These are phyloP conservation scores for Saksenaea oblongispora DNA, from an alignment of 371 early-diverging fungal genomes.

Conservation along the genomic window DNA sequence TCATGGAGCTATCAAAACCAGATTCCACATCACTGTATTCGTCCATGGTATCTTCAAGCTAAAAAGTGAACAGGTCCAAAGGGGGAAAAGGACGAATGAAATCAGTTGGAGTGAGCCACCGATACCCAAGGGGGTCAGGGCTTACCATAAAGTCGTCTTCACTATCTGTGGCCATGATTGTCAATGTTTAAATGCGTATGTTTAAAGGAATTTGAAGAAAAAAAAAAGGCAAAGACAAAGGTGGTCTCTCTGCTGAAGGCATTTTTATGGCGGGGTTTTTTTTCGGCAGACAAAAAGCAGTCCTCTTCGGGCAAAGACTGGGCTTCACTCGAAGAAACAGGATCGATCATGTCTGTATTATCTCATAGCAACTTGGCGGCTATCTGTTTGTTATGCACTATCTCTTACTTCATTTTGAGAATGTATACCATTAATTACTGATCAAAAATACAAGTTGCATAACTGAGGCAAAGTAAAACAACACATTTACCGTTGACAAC, in stretches of 20 bases:
- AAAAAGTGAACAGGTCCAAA: not conserved
- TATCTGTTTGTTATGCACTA: no score
- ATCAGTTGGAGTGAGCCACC: not conserved
- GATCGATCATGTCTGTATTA: no score
- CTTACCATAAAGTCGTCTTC: conserved; percentile 4
- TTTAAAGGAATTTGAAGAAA: not conserved
- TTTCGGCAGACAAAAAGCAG: no score
- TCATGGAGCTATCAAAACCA: conserved; percentile 2
- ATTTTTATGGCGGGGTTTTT: not conserved
- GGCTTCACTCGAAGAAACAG: no score
- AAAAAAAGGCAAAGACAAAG: not conserved
- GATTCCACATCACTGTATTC: conserved; percentile 4
- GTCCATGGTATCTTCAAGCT: conserved; percentile 5
- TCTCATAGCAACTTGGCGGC: no score
- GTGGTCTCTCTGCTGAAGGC: not conserved
- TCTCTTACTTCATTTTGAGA: no score
- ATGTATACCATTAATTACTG: no score
- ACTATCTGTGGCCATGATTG: conserved; percentile 2
- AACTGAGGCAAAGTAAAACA: no score
- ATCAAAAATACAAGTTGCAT: no score
- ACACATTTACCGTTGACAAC: no score
- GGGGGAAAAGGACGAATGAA: not conserved
- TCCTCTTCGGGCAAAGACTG: no score
- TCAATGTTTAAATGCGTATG: not conserved
- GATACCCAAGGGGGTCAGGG: not conserved